phyloP scores from a whole-genome alignment of 495 filamentous ascomycete species.

The Haplographium delicatum region DNA sequence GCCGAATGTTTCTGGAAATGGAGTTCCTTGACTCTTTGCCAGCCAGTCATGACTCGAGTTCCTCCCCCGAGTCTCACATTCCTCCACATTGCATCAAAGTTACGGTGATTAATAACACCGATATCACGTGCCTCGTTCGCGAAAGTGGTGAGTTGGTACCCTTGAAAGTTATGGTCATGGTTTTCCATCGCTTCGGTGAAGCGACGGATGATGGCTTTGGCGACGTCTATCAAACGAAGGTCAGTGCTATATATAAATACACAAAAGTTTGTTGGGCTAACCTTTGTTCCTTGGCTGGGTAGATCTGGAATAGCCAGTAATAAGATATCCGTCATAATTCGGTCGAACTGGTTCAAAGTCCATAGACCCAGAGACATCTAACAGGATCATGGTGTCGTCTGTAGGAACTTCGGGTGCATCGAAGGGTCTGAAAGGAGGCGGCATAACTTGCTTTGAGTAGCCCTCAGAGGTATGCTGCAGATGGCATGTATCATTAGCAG shows the following conservation, averaged over 20 bases:
- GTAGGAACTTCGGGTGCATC: slow-evolving; percentile 32
- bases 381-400: slow-evolving; percentile 42
- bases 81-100: slow-evolving; percentile 34
- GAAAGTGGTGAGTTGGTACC: slow-evolving; percentile 41
- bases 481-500: slow-evolving; percentile 36
- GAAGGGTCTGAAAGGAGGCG: slow-evolving; percentile 30
- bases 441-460: slow-evolving; percentile 42
- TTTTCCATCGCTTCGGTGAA: slow-evolving; percentile 41
- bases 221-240: slow-evolving; percentile 29
- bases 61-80: slow-evolving; percentile 34
- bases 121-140: slow-evolving; percentile 33
- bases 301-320: slow-evolving; percentile 32
- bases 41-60: slow-evolving; percentile 42
- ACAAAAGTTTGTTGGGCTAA: slow-evolving; percentile 5
- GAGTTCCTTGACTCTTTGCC: slow-evolving; percentile 43
- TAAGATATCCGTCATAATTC: slow-evolving; percentile 38
- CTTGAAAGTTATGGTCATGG: slow-evolving; percentile 34
- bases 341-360: slow-evolving; percentile 38
- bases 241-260: slow-evolving; percentile 5
- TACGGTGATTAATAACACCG: slow-evolving; percentile 34
- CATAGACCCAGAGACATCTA: slow-evolving; percentile 44
- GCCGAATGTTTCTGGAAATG: slow-evolving; percentile 43
- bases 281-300: slow-evolving; percentile 44
- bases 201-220: slow-evolving; percentile 38
- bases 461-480: slow-evolving; percentile 33